Conservation (phyloP, 371 early-diverging fungal genomes). For the Mortierella sp. region DNA sequence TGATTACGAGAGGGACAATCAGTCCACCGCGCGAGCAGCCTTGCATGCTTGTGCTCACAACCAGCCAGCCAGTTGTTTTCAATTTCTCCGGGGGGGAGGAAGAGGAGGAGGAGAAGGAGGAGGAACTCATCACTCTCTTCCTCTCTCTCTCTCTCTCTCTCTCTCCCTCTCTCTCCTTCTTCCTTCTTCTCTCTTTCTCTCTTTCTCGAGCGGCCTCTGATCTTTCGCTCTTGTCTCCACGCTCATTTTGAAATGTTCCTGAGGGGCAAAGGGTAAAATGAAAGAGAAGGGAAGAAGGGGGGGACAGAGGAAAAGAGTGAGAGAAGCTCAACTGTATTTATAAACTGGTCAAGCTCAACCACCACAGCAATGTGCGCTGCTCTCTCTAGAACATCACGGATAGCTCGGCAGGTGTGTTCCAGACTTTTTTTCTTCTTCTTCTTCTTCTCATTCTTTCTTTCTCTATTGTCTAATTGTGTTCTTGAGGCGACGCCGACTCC, state of each 20-base stretch:
- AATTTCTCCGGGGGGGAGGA: too few species aligned
- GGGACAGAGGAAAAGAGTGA: neutral
- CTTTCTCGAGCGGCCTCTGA: neutral
- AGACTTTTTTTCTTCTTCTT: conserved; percentile 1
- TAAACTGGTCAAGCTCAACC: neutral
- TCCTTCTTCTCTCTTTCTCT: conserved; percentile 2
- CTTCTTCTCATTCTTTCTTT: neutral
- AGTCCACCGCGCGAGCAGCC: too few species aligned
- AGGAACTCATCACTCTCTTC: too few species aligned
- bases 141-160: neutral
- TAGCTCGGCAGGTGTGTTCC: neutral
- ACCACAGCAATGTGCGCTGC: neutral
- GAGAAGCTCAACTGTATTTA: neutral
- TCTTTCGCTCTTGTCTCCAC: too few species aligned
- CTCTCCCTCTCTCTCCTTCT: neutral
- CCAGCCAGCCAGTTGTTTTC: too few species aligned
- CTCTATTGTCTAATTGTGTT: neutral
- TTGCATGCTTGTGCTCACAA: too few species aligned
- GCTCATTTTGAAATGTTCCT: too few species aligned
- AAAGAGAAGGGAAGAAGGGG: neutral
- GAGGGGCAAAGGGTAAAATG: neutral
- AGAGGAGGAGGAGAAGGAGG: too few species aligned
- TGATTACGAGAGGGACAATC: too few species aligned
- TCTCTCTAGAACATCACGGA: neutral
- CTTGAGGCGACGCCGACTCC: too few species aligned